Percentiles rank a stretch among this genome's conserved stretches.
Evolutionary conservation across 306 rosid genomes (phyloP).

Genomic region (Dalbergia cultrata): DNA sequence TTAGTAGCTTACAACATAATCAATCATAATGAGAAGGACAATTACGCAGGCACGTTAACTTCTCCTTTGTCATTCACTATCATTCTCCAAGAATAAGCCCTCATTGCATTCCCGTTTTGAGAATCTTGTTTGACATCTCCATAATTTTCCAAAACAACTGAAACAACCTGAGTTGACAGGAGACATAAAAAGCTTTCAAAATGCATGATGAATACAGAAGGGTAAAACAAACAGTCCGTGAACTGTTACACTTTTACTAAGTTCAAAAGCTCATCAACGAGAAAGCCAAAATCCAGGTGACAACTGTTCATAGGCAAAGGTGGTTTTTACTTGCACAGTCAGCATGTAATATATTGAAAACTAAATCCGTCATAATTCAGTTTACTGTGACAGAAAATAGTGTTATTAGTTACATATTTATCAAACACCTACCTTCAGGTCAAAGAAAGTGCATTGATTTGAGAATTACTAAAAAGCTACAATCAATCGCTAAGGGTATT

Average conservation of each 20-base stretch:
- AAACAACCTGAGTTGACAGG: conserved; percentile 61
- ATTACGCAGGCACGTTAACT: conserved; percentile 59
- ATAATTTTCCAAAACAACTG: conserved; percentile 73
- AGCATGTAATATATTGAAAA: too few relatives aligned
- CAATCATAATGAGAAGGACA: conserved; percentile 39
- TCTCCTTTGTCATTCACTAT: conserved; percentile 72
- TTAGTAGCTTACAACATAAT: conserved; percentile 34
- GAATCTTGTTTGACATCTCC: conserved; percentile 54
- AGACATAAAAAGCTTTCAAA: conserved; percentile 45
- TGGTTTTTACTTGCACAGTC: conserved; percentile 9
- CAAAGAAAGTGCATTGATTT: conserved; percentile 34
- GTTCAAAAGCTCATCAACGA: conserved; percentile 7
- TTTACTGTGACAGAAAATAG: conserved; percentile 14
- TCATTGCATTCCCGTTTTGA: conserved; percentile 45
- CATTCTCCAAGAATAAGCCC: conserved; percentile 62
- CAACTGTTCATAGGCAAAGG: conserved; percentile 20
- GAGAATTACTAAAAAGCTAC: conserved; percentile 30
- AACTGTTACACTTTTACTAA: conserved; percentile 7
- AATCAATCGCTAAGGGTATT: background rate
- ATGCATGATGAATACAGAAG: conserved; percentile 32
- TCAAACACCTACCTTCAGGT: conserved; percentile 36
- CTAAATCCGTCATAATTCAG: conserved; percentile 3
- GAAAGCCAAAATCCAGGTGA: conserved; percentile 14
- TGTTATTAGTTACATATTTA: conserved; percentile 6
- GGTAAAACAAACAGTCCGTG: conserved; percentile 14